phyloP scores from a whole-genome alignment of 2,329 filamentous ascomycete genomes.

The Emergomyces pasteurianus region DNA sequence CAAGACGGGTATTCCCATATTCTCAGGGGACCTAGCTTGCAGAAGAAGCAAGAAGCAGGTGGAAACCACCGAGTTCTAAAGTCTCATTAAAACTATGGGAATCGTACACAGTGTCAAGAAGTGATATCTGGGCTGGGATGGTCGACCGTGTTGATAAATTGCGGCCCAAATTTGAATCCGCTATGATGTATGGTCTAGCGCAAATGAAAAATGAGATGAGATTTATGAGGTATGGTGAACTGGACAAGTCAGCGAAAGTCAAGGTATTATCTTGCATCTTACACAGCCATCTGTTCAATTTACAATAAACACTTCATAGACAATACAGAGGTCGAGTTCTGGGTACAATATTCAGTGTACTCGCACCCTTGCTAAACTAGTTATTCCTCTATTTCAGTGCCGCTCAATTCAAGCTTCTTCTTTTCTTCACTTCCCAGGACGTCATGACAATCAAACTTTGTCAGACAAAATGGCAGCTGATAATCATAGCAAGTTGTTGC shows the following conservation, averaged over 20 bases:
- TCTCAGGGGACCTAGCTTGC: slow-evolving; percentile 2
- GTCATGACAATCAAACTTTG: not conserved
- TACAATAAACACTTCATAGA: not conserved
- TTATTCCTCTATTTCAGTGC: not conserved
- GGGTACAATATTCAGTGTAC: not conserved
- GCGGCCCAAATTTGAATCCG: no score
- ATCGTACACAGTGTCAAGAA: no score
- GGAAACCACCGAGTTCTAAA: not conserved
- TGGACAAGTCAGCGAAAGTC: not conserved
- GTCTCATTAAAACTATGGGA: not conserved
- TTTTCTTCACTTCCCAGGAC: not conserved
- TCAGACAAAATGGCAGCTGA: not conserved
- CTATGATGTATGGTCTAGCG: no score
- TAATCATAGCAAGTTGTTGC: not conserved
- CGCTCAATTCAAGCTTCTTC: not conserved
- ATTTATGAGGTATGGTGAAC: not conserved
- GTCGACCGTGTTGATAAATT: not conserved
- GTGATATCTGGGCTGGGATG: not conserved
- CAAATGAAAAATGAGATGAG: not conserved
- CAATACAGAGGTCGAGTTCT: not conserved
- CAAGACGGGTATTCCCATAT: slow-evolving; percentile 1
- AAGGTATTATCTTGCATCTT: not conserved
- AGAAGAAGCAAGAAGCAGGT: not conserved
- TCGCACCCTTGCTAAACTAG: not conserved
- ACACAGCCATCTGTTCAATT: not conserved